Percentiles rank a stretch among this genome's conserved stretches.
Conservation (phyloP, 73 alveolate genomes). For the Durusdinium trenchii region DNA sequence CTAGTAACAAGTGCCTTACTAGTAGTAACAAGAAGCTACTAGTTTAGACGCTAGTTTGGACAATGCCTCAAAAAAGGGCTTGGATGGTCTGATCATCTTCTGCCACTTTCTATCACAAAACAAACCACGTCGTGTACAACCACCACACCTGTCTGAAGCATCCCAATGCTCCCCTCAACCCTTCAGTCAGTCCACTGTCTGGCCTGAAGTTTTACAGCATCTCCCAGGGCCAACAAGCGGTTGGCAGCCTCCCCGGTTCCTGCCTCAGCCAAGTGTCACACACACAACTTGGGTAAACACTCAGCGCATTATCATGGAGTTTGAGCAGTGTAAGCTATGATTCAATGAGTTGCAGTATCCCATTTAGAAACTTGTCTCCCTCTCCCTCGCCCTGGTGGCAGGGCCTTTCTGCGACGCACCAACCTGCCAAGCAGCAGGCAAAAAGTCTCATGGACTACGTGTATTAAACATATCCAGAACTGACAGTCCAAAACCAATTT, state of each 20-base stretch:
- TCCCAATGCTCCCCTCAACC: no score
- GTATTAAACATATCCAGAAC: not conserved
- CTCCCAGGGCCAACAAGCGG: constrained; percentile 69
- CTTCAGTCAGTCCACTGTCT: no score
- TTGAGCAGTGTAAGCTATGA: not conserved
- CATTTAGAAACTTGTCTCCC: not conserved
- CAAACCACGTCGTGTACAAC: no score
- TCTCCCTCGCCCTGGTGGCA: not conserved
- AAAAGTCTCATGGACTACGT: not conserved
- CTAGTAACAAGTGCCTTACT: no score
- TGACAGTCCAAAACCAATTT: not conserved
- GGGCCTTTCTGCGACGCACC: constrained; percentile 36
- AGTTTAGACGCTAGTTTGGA: no score
- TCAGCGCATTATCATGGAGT: no score
- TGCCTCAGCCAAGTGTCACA: not conserved
- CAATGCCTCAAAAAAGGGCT: no score
- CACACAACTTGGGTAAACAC: not conserved
- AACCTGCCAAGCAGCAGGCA: constrained; percentile 4
- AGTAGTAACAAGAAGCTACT: no score
- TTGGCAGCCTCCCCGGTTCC: not conserved
- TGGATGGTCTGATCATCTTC: no score
- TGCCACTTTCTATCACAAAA: no score
- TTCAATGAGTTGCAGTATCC: not conserved
- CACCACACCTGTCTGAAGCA: no score
- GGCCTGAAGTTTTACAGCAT: constrained; percentile 80